A percentile compares a stretch with the other conserved stretches of the same genome.
Evolutionary conservation across 164 flowering plant species (phyloP).

Genomic region (Sextonia rubra): DNA sequence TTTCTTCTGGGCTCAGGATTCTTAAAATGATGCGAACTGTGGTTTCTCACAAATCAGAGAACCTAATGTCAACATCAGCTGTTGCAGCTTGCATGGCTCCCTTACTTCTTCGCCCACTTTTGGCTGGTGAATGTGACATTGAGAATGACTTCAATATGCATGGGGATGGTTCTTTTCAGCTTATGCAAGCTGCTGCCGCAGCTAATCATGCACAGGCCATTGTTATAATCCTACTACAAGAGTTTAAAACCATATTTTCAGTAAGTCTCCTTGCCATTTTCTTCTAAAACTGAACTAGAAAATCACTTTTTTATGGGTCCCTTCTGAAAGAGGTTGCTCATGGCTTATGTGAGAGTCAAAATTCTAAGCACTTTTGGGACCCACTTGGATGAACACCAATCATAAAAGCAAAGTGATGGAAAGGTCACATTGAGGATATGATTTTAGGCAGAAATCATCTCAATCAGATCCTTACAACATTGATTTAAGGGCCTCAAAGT

Average conservation of each 20-base stretch:
- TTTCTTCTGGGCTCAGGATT: conserved; percentile 40
- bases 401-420: no score
- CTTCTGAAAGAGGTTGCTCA: no score
- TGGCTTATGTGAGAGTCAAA: no score
- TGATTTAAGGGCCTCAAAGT: no score
- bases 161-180: conserved; percentile 90
- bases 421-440: no score
- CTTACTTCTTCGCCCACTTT: conserved; percentile 91
- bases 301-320: neutral
- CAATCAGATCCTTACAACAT: no score
- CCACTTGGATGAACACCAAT: no score
- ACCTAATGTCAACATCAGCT: conserved; percentile 89
- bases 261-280: conserved; percentile 34
- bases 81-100: conserved; percentile 99
- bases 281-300: neutral
- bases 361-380: no score
- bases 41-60: conserved; percentile 69
- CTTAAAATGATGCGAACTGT: conserved; percentile 90
- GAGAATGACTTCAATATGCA: conserved; percentile 74
- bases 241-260: conserved; percentile 71
- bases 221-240: conserved; percentile 75
- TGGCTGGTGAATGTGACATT: conserved; percentile 91
- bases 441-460: no score
- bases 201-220: conserved; percentile 99
- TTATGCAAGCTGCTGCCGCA: conserved; percentile 97